Conservation (phyloP, 371 early-diverging fungal species). For the Vairimorpha apis region DNA sequence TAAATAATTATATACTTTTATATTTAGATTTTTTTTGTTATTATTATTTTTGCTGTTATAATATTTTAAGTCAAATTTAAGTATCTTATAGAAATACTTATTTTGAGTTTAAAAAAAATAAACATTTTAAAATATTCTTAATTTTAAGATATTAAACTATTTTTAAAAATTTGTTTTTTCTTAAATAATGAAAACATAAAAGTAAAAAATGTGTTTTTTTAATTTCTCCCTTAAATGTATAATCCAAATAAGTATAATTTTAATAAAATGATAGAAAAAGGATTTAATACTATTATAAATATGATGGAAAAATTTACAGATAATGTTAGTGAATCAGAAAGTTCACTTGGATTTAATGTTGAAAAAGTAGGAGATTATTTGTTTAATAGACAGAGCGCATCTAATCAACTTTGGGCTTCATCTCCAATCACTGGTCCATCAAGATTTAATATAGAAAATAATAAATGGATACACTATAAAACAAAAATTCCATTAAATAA, state of each 20-base stretch:
- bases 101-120: too few relatives aligned
- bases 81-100: too few relatives aligned
- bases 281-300: not conserved
- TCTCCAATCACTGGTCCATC: slow-evolving; percentile 86
- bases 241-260: not conserved
- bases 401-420: slow-evolving; percentile 91
- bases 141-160: too few relatives aligned
- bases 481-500: slow-evolving; percentile 16
- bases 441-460: slow-evolving; percentile 71
- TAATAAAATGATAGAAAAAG: slow-evolving; percentile 6
- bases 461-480: slow-evolving; percentile 55
- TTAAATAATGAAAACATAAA: too few relatives aligned
- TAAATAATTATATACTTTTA: too few relatives aligned
- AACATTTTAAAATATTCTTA: too few relatives aligned
- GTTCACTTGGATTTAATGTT: slow-evolving; percentile 77
- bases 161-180: too few relatives aligned
- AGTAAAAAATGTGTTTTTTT: not conserved
- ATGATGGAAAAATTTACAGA: not conserved
- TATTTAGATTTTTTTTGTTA: too few relatives aligned
- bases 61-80: too few relatives aligned
- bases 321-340: slow-evolving; percentile 58
- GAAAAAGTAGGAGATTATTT: slow-evolving; percentile 82
- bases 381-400: slow-evolving; percentile 92
- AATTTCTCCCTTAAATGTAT: not conserved
- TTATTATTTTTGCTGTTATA: too few relatives aligned